Evolutionary conservation across 106 monocot species (phyloP).

Genomic region (Phalaenopsis equestris): DNA sequence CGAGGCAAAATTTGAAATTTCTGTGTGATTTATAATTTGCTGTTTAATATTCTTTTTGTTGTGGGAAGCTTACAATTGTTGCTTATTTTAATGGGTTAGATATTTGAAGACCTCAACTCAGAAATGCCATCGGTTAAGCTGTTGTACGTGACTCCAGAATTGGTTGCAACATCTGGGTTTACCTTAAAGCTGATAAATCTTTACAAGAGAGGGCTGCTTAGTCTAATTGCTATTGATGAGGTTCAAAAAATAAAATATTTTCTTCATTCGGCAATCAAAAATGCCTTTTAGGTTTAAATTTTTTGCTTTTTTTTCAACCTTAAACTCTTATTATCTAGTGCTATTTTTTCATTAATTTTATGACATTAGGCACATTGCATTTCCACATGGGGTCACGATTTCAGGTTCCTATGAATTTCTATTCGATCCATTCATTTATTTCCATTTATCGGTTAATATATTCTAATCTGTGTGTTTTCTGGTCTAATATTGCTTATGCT

Average conservation of each 20-base stretch:
- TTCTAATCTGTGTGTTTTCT: not conserved
- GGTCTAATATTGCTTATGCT: not conserved
- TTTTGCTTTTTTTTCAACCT: not conserved
- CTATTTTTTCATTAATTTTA: not conserved
- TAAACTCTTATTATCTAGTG: not conserved
- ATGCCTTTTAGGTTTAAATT: not conserved
- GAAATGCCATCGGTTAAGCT: conserved; percentile 69
- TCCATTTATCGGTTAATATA: not conserved
- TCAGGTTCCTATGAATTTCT: conserved; percentile 42
- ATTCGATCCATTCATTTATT: not conserved
- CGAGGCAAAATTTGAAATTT: not conserved
- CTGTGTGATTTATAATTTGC: not conserved
- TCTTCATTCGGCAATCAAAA: not conserved
- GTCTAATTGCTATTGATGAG: conserved; percentile 89
- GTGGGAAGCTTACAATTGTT: not conserved
- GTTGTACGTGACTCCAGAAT: conserved; percentile 92
- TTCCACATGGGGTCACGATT: conserved; percentile 97
- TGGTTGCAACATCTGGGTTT: conserved; percentile 72
- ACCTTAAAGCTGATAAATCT: conserved; percentile 60
- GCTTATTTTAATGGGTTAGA: conserved; percentile 28
- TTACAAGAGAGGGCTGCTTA: conserved; percentile 60
- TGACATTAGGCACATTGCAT: conserved; percentile 84
- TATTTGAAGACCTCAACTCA: conserved; percentile 74
- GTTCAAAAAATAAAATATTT: conserved; percentile 20
- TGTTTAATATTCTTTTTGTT: not conserved